phyloP scores from a whole-genome alignment of 148 eudicot genomes.

The Oxyria digyna region DNA sequence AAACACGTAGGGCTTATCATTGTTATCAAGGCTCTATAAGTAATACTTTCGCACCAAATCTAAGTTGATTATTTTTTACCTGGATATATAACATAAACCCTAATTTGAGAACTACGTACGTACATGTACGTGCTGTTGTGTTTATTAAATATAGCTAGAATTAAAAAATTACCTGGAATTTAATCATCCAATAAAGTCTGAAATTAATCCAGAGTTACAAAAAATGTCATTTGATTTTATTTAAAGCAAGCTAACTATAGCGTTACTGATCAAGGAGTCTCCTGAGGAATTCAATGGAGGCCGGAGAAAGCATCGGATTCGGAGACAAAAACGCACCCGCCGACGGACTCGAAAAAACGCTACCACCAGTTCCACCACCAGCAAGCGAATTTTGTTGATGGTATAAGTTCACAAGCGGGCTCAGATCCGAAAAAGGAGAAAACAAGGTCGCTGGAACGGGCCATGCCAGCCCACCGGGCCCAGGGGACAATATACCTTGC shows the following conservation, averaged over 20 bases:
- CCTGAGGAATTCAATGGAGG: conserved; percentile 57
- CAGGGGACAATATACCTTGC: conserved; percentile 72
- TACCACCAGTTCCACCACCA: conserved; percentile 1
- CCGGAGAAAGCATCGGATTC: conserved; percentile 40
- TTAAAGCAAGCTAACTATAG: neutral
- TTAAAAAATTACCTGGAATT: neutral
- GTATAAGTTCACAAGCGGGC: conserved; percentile 14
- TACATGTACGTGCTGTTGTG: no score
- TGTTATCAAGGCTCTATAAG: neutral
- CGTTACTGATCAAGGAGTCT: conserved; percentile 25
- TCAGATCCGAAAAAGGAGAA: conserved; percentile 39
- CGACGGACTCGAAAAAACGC: neutral
- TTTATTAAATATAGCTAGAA: no score
- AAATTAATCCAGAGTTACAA: neutral
- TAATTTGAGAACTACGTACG: no score
- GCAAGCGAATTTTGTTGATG: conserved; percentile 32
- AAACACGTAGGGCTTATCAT: no score
- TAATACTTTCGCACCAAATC: no score
- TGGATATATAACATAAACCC: no score
- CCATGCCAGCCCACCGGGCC: conserved; percentile 30
- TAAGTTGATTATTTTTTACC: no score
- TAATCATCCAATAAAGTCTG: no score
- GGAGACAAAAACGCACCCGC: conserved; percentile 36
- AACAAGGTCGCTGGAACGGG: conserved; percentile 59
- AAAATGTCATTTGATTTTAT: neutral